Evolutionary conservation across 75 land plant genomes (phyloP), one percentile per base, ranked within the genome.

Genomic region (Larix kaempferi): DNA sequence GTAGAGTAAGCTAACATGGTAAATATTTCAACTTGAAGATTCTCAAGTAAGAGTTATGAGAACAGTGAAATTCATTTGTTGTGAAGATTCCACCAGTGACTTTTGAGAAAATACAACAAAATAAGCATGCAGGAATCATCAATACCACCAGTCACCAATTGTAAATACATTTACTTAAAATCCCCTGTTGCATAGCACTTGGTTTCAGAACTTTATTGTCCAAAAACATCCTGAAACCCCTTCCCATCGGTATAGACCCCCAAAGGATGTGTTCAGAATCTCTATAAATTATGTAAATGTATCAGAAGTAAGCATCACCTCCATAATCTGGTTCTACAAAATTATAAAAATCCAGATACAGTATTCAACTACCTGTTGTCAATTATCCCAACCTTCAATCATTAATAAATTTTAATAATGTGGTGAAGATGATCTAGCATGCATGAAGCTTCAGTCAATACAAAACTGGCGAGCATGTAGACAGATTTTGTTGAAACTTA

Each of bases 401-500:
- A 21, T 39, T 44, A 67, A 67, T 12, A 44, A 67, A 67, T 67
- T 67, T 67, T 21, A 67, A 67, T 69, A n/a, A 69, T 12, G n/a
- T 21, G 73, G 49, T 0, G 41, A 69, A 21, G 72, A 37, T 44
- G 37, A 39, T 4, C 41, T 29, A 5, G n/a, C 54, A 41, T 21
- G 54, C 54, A 41, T 41, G 49, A 37, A 23, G 21, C 41, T 10
- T 69, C 23, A 49, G 10, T 69, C 2, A 69, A 37, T 44, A 41
- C 73, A 69, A 69, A 39, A 69, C 73, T 21, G 21, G n/a, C 73
- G 2, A 29, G 69, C 73, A 69, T 13, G 41, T 21, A n/a, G 25
- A 22, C 73, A 39, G 73, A 69, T 69, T 41, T n/a, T 69, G 23
- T 69, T 44, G n/a, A 69, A 39, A n/a, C 39, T 69, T 69, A 69